Base-by-base conservation (phyloP, 2,329 filamentous ascomycete species). In the Beauveria scarabaeidicola region DNA sequence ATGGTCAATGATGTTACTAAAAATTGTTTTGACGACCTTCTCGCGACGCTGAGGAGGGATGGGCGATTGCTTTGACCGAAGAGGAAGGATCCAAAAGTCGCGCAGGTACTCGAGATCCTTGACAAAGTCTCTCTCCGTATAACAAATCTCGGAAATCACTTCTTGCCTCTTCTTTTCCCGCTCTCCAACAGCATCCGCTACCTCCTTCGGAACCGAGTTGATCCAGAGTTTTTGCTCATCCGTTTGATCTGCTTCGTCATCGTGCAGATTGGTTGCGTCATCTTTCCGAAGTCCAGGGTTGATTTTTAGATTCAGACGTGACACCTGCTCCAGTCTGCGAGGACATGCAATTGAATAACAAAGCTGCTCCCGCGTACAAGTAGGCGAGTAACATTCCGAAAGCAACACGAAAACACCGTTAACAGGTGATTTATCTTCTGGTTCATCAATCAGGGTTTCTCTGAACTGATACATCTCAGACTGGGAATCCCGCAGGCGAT, bases 201-300 rank as follows among this genome's bases (percentile, higher is more conserved):
- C 80, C 72, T 97, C 94, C 72, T 96, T 94, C 1, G 92, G 90
- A 40, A 99, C 94, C 15, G 92, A 96, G 72, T 97, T 97, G 74
- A 99, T 99, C 94, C 94, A 99, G 41, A 99, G 82, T 74, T 97
- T 97, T 77, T 97, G 94, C 72, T 97, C 92, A 69, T 97, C 91
- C 36, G 88, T 90, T 68, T 94, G 88, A 61, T 92, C 89, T 46
- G 73, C 78, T 63, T 94, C 90, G 66, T 95, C 91, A 68, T 96
- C 92, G 69, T 94, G 70, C 79, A 81, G 70, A 41, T 77, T 76
- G 15, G 78, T 75, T 23, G 78, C 77, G 50, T 81, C 79, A 53
- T 83, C 79, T 65, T 82, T 82, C 72, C 89, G 90, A 66, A 99
- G 78, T 61, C 92, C 92, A 32, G 91, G 91, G 66, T 93, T 90